Conservation (phyloP, 805 yeast species). For the Candida rishiriensis region DNA sequence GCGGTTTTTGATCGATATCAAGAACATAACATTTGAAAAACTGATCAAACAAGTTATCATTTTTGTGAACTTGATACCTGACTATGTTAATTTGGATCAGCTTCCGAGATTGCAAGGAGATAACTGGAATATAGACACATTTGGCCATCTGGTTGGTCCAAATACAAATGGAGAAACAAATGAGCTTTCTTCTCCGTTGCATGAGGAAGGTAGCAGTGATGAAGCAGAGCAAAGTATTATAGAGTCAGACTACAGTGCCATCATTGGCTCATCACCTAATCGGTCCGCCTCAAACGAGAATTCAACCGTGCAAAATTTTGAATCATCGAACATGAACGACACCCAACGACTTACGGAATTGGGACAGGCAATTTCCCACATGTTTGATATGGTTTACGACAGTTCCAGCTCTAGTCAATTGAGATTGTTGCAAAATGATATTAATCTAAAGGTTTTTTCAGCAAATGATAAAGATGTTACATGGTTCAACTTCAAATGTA, state of each 20-base stretch:
- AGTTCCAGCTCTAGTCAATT: conserved; percentile 5
- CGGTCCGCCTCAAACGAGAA: background rate
- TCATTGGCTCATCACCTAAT: background rate
- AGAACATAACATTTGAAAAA: conserved; percentile 37
- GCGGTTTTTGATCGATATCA: conserved; percentile 30
- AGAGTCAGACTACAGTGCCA: conserved; percentile 5
- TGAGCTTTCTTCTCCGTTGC: conserved; percentile 1
- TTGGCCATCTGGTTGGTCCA: background rate
- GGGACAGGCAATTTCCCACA: conserved; percentile 7
- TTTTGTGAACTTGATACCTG: conserved; percentile 42
- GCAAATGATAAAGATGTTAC: conserved; percentile 1
- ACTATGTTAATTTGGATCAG: conserved; percentile 29
- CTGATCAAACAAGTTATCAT: conserved; percentile 40
- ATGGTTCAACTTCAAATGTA: conserved; percentile 23
- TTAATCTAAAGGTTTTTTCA: conserved; percentile 13
- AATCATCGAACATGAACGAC: background rate
- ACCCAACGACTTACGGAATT: conserved; percentile 9
- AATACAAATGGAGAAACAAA: background rate
- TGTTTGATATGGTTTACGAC: conserved; percentile 16
- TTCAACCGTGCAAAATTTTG: background rate
- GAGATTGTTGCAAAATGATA: conserved; percentile 5
- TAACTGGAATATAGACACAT: conserved; percentile 17
- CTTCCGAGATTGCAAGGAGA: conserved; percentile 28
- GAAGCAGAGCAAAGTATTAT: conserved; percentile 8
- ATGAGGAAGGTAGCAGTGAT: background rate